phyloP scores from a whole-genome alignment of 768 basidiomycete genomes.

The Melanogaster broomeanus region DNA sequence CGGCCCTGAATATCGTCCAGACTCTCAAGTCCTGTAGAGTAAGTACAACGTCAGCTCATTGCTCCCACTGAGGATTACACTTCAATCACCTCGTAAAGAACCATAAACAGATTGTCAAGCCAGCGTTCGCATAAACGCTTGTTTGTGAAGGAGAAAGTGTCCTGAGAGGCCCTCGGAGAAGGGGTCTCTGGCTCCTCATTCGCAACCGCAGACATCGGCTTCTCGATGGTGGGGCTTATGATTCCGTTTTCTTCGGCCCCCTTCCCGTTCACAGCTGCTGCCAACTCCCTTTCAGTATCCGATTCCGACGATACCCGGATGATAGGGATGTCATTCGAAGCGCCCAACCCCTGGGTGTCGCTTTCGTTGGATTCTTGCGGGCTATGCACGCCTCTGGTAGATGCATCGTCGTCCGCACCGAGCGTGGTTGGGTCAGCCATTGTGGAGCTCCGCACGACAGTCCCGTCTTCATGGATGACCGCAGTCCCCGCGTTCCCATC shows the following conservation, averaged over 20 bases:
- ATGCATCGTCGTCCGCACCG: conserved; percentile 64
- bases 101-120: conserved; percentile 98
- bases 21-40: conserved; percentile 81
- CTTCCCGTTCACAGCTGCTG: conserved; percentile 30
- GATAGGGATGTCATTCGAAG: conserved; percentile 49
- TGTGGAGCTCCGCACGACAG: conserved; percentile 33
- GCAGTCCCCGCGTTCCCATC: conserved; percentile 30
- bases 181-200: conserved; percentile 28
- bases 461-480: conserved; percentile 69
- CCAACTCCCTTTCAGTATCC: conserved; percentile 48
- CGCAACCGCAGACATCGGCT: conserved; percentile 45
- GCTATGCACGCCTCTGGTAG: conserved; percentile 59
- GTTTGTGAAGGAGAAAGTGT: conserved; percentile 90
- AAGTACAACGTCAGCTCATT: not conserved
- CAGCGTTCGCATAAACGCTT: conserved; percentile 97
- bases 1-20: conserved; percentile 98
- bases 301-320: conserved; percentile 79
- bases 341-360: conserved; percentile 10
- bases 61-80: not conserved
- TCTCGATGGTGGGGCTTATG: conserved; percentile 36
- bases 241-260: conserved; percentile 37
- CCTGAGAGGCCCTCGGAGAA: conserved; percentile 38
- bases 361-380: conserved; percentile 20
- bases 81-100: conserved; percentile 83
- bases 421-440: conserved; percentile 28